Conservation (phyloP, 208 protist species). For the Porcisia deanei region DNA sequence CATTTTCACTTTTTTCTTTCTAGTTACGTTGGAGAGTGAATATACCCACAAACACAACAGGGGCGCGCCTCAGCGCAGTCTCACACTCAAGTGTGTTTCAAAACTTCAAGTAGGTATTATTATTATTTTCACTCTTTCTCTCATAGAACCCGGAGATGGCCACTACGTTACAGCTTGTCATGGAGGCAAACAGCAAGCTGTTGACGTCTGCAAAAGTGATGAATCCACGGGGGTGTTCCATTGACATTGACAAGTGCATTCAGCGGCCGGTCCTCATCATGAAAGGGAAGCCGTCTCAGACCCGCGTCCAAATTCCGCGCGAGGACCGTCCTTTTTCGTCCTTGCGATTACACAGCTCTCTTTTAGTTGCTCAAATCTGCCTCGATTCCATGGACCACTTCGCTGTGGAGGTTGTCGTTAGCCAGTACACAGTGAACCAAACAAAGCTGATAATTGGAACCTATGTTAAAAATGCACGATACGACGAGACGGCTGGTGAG, state of each 20-base stretch:
- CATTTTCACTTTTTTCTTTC: slow-evolving; percentile 16
- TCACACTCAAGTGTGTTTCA: neutral
- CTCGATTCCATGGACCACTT: slow-evolving; percentile 61
- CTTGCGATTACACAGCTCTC: slow-evolving; percentile 39
- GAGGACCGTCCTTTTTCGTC: slow-evolving; percentile 58
- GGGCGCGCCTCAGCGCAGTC: neutral
- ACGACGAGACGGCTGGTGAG: slow-evolving; percentile 34
- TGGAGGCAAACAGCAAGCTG: slow-evolving; percentile 35
- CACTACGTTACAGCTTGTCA: slow-evolving; percentile 23
- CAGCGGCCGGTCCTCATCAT: slow-evolving; percentile 46
- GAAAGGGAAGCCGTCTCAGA: slow-evolving; percentile 47
- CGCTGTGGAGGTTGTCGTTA: slow-evolving; percentile 63
- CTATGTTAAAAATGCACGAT: slow-evolving; percentile 45
- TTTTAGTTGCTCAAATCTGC: slow-evolving; percentile 62
- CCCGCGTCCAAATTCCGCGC: slow-evolving; percentile 65
- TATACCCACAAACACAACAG: neutral
- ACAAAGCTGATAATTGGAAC: slow-evolving; percentile 78
- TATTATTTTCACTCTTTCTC: neutral
- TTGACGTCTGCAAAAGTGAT: slow-evolving; percentile 47
- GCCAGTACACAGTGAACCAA: slow-evolving; percentile 34
- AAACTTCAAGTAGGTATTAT: neutral
- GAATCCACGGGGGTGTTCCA: slow-evolving; percentile 52
- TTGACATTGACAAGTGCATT: slow-evolving; percentile 61
- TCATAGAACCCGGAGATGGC: neutral
- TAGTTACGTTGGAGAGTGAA: neutral